Conservation (phyloP, 2,329 filamentous ascomycete genomes). For the Microdochium paspali region DNA sequence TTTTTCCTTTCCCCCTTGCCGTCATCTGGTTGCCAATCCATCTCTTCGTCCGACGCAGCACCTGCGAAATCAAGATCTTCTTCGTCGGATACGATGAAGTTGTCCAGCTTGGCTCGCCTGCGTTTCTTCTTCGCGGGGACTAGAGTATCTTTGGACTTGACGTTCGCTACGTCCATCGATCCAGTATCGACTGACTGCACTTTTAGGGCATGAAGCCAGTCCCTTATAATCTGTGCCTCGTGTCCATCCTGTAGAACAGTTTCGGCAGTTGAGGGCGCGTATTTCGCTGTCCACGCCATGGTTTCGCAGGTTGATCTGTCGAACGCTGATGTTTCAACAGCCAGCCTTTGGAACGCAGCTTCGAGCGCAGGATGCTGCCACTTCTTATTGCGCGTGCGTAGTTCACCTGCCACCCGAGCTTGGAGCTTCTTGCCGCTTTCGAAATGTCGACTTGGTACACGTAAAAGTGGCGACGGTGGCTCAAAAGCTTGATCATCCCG, state of each 20-base stretch:
- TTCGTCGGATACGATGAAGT: slow-evolving; percentile 70
- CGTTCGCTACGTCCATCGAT: slow-evolving; percentile 22
- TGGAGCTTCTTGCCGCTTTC: slow-evolving; percentile 48
- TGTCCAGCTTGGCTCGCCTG: slow-evolving; percentile 67
- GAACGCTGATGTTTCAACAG: slow-evolving; percentile 62
- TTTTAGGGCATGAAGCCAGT: slow-evolving; percentile 72
- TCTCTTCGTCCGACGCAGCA: slow-evolving; percentile 48
- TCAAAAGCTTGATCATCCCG: slow-evolving; percentile 29
- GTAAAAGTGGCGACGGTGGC: slow-evolving; percentile 36
- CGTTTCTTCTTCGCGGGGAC: slow-evolving; percentile 48
- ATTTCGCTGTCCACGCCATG: slow-evolving; percentile 72
- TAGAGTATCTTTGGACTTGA: slow-evolving; percentile 17
- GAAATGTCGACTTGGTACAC: slow-evolving; percentile 45
- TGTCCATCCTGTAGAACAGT: slow-evolving; percentile 68
- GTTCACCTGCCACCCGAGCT: slow-evolving; percentile 32
- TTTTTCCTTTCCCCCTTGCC: slow-evolving; percentile 32
- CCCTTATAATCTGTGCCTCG: slow-evolving; percentile 61
- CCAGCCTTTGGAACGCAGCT: slow-evolving; percentile 50
- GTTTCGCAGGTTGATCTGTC: slow-evolving; percentile 70
- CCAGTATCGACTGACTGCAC: slow-evolving; percentile 68
- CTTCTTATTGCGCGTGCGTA: slow-evolving; percentile 23
- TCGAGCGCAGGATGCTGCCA: slow-evolving; percentile 47
- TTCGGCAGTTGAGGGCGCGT: slow-evolving; percentile 58
- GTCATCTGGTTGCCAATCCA: slow-evolving; percentile 29
- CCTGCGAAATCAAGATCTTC: slow-evolving; percentile 44